Evolutionary conservation across 75 land plant species (phyloP).

Genomic region (Gnetum montanum): DNA sequence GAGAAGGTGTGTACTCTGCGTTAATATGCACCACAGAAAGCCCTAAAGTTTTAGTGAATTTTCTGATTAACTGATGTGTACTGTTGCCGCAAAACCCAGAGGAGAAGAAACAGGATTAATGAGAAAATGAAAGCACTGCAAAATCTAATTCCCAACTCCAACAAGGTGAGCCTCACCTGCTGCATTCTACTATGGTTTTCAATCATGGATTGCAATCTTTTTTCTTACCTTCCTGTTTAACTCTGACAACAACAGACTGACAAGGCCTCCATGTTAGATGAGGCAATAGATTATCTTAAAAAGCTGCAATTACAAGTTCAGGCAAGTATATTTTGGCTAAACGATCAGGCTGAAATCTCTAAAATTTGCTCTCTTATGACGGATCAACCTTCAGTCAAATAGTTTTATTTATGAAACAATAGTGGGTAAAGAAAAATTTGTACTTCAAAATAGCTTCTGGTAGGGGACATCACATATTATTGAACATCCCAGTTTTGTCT

Average conservation of each 20-base stretch:
- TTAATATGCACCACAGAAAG: neutral
- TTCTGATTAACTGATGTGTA: neutral
- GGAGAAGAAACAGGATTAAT: slow-evolving; percentile 40
- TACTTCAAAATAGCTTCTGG: no score
- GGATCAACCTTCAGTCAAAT: neutral
- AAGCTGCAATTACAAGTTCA: slow-evolving; percentile 52
- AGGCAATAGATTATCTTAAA: slow-evolving; percentile 62
- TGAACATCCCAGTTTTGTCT: neutral
- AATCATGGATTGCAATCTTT: no score
- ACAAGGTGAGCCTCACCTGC: slow-evolving; percentile 32
- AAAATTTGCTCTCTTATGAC: neutral
- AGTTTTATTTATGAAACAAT: slow-evolving; percentile 1
- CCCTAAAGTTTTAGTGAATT: neutral
- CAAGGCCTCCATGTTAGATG: slow-evolving; percentile 65
- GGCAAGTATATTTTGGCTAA: slow-evolving; percentile 7
- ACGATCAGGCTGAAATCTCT: neutral
- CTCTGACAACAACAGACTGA: slow-evolving; percentile 62
- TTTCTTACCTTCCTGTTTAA: neutral
- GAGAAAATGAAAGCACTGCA: slow-evolving; percentile 62
- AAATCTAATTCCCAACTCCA: slow-evolving; percentile 52
- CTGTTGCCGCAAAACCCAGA: slow-evolving; percentile 12
- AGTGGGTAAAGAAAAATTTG: no score
- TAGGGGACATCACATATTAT: no score
- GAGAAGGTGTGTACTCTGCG: slow-evolving; percentile 25
- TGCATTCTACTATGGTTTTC: neutral